phyloP scores from a whole-genome alignment of 73 alveolate species.

The Symbiodinium natans region DNA sequence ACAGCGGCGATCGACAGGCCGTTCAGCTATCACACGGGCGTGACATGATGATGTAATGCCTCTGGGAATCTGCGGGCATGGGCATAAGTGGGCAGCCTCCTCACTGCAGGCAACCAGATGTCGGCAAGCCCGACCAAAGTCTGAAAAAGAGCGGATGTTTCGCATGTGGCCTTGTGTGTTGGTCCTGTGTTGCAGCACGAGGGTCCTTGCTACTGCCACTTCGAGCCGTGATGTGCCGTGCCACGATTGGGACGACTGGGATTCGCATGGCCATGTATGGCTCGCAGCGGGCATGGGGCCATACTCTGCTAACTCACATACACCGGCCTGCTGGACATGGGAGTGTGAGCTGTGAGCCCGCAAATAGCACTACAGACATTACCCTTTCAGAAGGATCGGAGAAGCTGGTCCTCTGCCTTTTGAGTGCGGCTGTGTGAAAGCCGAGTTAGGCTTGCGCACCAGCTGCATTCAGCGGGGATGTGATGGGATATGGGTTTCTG shows the following conservation, averaged over 20 bases:
- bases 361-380: not conserved
- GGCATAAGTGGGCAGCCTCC: not conserved
- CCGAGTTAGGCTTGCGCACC: not conserved
- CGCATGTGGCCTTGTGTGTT: not conserved
- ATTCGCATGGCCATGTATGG: no score
- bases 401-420: slow-evolving; percentile 8
- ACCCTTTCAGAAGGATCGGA: not conserved
- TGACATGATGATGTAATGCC: no score
- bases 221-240: no score
- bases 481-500: no score
- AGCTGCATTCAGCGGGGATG: not conserved
- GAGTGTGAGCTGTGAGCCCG: not conserved
- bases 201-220: no score
- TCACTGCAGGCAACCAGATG: not conserved
- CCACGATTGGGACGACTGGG: no score
- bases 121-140: not conserved
- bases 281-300: not conserved
- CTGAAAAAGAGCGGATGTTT: not conserved
- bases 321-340: not conserved
- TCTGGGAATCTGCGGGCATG: no score
- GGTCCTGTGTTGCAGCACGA: not conserved
- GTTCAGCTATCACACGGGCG: no score
- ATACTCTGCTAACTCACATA: not conserved
- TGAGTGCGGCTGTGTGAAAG: slow-evolving; percentile 18
- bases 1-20: not conserved